A percentile compares a stretch with the other conserved stretches of the same genome.
Evolutionary conservation across 345 rosid genomes (phyloP).

Genomic region (Corchorus olitorius): DNA sequence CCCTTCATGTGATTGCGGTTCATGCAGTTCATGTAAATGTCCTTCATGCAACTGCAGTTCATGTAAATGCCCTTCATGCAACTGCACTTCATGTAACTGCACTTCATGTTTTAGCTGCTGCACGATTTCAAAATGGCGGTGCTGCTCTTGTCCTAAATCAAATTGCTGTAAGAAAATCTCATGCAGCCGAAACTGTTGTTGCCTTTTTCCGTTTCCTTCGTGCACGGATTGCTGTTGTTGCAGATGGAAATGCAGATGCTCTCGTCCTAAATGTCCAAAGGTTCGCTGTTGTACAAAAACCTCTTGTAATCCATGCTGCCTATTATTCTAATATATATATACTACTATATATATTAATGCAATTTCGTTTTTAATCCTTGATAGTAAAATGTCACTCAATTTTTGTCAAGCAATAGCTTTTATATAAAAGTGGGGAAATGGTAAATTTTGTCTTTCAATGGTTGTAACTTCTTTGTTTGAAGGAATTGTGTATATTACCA

Average conservation of each 20-base stretch:
- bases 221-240: conserved; percentile 54
- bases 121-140: conserved; percentile 34
- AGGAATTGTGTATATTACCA: neutral
- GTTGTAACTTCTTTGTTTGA: neutral
- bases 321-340: conserved; percentile 39
- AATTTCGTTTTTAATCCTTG: conserved; percentile 14
- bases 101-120: conserved; percentile 27
- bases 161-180: conserved; percentile 47
- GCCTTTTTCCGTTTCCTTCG: conserved; percentile 42
- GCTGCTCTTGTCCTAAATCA: conserved; percentile 45
- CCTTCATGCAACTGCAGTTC: neutral
- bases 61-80: neutral
- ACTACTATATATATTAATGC: conserved; percentile 4
- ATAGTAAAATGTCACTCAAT: conserved; percentile 23
- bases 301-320: conserved; percentile 62
- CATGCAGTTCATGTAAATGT: neutral
- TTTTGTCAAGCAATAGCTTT: neutral
- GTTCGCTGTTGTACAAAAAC: conserved; percentile 42
- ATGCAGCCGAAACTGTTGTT: conserved; percentile 52
- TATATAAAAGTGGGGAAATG: neutral
- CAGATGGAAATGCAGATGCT: conserved; percentile 51
- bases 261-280: conserved; percentile 60
- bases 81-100: neutral
- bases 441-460: neutral
- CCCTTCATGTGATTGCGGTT: neutral